phyloP scores from a whole-genome alignment of 345 rosid genomes.

The Mangifera indica region DNA sequence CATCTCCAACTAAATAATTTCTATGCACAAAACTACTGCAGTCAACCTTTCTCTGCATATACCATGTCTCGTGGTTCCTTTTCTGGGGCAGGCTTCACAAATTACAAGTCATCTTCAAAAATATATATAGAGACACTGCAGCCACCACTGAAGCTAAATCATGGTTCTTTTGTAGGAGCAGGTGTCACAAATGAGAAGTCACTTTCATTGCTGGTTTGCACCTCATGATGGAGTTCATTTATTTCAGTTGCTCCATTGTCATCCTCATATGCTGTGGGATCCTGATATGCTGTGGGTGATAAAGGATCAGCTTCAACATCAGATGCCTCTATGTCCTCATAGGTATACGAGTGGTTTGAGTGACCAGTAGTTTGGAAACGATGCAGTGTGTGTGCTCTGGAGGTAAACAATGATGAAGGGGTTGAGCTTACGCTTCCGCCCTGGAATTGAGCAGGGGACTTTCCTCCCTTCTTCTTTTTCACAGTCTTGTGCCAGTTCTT shows the following conservation, averaged over 20 bases:
- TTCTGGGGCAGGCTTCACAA: not conserved
- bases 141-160: not conserved
- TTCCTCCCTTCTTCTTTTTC: constrained; percentile 55
- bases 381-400: constrained; percentile 44
- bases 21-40: too few relatives aligned
- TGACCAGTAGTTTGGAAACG: constrained; percentile 85
- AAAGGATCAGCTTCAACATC: constrained; percentile 64
- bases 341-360: constrained; percentile 40
- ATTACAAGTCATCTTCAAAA: not conserved
- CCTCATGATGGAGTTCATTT: constrained; percentile 28
- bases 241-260: constrained; percentile 32
- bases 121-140: not conserved
- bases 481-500: constrained; percentile 88
- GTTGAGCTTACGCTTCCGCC: constrained; percentile 53
- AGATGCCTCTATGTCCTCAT: constrained; percentile 51
- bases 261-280: too few relatives aligned
- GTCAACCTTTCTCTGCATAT: too few relatives aligned
- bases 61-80: not conserved
- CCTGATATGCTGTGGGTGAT: constrained; percentile 46
- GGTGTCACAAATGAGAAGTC: constrained; percentile 75
- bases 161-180: constrained; percentile 34
- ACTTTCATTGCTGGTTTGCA: constrained; percentile 35
- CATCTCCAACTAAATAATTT: not conserved
- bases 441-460: constrained; percentile 37
- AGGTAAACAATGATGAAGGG: constrained; percentile 33